A percentile compares a stretch with the other conserved stretches of the same genome.
These are phyloP conservation scores for Fistulinella prunicolor DNA, from an alignment of 768 basidiomycete species.

Conservation along the genomic window DNA sequence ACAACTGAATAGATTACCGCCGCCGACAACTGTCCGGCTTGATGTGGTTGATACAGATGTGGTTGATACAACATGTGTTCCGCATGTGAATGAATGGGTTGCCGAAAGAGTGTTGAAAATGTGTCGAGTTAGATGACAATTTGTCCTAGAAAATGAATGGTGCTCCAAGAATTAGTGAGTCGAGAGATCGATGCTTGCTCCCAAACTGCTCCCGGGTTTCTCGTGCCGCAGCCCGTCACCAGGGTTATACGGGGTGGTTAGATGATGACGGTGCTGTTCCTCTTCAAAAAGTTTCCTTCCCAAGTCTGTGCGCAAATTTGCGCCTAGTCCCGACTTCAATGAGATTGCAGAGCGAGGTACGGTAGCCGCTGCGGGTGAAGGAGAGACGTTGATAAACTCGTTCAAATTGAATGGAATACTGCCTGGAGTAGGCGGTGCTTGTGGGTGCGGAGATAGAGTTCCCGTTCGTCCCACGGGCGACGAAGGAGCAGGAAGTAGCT, in stretches of 20 bases:
- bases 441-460: constrained; percentile 23
- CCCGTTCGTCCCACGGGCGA: constrained; percentile 27
- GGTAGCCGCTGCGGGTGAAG: constrained; percentile 48
- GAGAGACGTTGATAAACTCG: constrained; percentile 73
- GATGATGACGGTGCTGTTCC: constrained; percentile 51
- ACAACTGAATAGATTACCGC: constrained; percentile 32
- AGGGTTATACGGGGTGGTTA: constrained; percentile 11
- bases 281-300: constrained; percentile 71
- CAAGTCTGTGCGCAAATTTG: constrained; percentile 58
- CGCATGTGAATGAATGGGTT: constrained; percentile 20
- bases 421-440: constrained; percentile 36
- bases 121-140: constrained; percentile 15
- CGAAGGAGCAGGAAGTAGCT: constrained; percentile 22
- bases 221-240: constrained; percentile 27
- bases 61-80: constrained; percentile 35
- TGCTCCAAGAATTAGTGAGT: constrained; percentile 18
- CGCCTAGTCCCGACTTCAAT: constrained; percentile 37
- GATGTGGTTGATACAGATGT: constrained; percentile 34
- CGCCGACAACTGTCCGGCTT: constrained; percentile 19
- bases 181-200: constrained; percentile 32
- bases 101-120: constrained; percentile 16
- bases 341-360: constrained; percentile 31
- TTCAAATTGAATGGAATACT: constrained; percentile 55
- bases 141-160: neutral
- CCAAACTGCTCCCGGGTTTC: constrained; percentile 23